A percentile compares a stretch with the other conserved stretches of the same genome.
These are phyloP conservation scores for Trichosporon sp. DNA, from an alignment of 1,284 basidiomycete species.

Conservation along the genomic window DNA sequence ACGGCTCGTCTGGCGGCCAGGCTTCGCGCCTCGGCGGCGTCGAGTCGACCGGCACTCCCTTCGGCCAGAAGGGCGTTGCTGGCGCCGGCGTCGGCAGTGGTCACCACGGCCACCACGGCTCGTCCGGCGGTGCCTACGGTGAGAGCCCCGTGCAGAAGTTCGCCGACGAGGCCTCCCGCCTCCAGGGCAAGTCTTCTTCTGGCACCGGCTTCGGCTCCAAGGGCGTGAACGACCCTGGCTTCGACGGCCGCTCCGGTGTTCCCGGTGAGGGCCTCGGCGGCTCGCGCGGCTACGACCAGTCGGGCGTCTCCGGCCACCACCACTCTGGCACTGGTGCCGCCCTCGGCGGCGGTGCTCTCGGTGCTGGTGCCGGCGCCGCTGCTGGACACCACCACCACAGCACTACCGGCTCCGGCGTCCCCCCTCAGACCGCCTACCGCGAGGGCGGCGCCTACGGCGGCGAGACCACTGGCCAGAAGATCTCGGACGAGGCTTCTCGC, in stretches of 20 bases:
- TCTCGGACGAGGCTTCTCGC: not conserved
- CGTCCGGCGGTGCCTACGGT: not conserved
- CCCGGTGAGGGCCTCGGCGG: not conserved
- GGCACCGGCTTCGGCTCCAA: not conserved
- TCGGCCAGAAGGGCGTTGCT: not conserved
- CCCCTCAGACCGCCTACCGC: not conserved
- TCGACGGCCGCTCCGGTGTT: not conserved
- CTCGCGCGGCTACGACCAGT: no score
- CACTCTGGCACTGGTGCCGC: not conserved
- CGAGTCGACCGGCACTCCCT: not conserved
- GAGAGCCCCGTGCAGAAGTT: not conserved
- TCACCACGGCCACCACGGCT: not conserved
- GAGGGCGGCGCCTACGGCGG: not conserved
- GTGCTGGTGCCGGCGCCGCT: not conserved
- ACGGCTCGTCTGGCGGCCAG: not conserved
- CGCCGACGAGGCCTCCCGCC: not conserved
- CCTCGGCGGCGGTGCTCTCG: not conserved
- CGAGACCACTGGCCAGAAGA: not conserved
- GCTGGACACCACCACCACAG: not conserved
- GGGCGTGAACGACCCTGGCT: not conserved
- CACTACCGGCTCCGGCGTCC: not conserved
- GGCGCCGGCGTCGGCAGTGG: not conserved
- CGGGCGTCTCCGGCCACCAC: not conserved
- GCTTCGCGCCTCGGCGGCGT: slow-evolving; percentile 2
- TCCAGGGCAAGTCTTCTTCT: not conserved